Evolutionary conservation across 108 stramenopile genomes (phyloP).

Genomic region (Conticribra weissflogii): DNA sequence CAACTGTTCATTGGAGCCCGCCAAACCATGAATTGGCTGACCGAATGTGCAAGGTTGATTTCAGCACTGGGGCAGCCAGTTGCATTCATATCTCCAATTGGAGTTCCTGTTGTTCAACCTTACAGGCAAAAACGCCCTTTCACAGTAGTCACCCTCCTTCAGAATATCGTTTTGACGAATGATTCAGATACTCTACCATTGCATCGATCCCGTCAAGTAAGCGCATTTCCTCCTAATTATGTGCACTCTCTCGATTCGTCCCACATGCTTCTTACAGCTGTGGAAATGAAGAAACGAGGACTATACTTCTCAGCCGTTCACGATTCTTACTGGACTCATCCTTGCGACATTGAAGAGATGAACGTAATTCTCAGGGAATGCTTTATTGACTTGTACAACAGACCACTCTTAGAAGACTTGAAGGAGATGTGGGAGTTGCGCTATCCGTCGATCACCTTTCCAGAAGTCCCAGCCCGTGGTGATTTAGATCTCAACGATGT

Average conservation of each 20-base stretch:
- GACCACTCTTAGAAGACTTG: constrained; percentile 90
- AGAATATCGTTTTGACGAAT: constrained; percentile 81
- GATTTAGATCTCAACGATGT: constrained; percentile 92
- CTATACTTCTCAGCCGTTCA: constrained; percentile 97
- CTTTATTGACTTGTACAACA: constrained; percentile 95
- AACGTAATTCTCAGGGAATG: constrained; percentile 85
- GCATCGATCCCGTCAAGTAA: constrained; percentile 79
- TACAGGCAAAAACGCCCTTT: constrained; percentile 81
- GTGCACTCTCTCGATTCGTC: constrained; percentile 99
- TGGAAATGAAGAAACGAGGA: constrained; percentile 92
- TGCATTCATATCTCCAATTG: constrained; percentile 97
- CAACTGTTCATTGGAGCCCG: constrained; percentile 94
- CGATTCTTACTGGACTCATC: constrained; percentile 99
- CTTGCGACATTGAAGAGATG: constrained; percentile 97
- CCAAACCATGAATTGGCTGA: constrained; percentile 98
- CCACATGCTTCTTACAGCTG: constrained; percentile 99
- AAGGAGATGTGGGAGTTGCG: constrained; percentile 78
- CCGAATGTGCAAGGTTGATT: constrained; percentile 84
- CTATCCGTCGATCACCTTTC: constrained; percentile 94
- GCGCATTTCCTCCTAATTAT: constrained; percentile 99
- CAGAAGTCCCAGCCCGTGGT: constrained; percentile 89
- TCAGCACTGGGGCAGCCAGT: constrained; percentile 93
- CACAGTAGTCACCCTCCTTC: constrained; percentile 92
- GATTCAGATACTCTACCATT: constrained; percentile 90
- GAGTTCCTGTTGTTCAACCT: constrained; percentile 96